Conservation (phyloP, 164 flowering plant genomes). For the Stephania cephalantha region DNA sequence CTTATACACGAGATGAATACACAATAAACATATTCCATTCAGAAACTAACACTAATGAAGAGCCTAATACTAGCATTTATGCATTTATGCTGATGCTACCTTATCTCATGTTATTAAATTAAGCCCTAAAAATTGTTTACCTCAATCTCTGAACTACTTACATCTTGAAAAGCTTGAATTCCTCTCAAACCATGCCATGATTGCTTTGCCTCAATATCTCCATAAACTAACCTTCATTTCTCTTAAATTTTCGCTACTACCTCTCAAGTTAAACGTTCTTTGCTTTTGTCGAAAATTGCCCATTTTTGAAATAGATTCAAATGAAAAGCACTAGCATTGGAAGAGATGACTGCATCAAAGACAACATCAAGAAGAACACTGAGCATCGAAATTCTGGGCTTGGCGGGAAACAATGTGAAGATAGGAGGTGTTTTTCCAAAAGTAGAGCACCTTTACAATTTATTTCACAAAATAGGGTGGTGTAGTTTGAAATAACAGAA, state of each 20-base stretch:
- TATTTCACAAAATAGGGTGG: too few relatives aligned
- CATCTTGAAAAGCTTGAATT: slow-evolving; percentile 30
- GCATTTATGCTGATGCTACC: too few relatives aligned
- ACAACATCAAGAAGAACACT: slow-evolving; percentile 10
- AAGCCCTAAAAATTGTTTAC: neutral
- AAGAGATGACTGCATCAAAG: slow-evolving; percentile 5
- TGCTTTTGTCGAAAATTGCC: slow-evolving; percentile 29
- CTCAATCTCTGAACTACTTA: slow-evolving; percentile 21
- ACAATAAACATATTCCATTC: too few relatives aligned
- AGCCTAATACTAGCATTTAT: too few relatives aligned
- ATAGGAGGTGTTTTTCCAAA: too few relatives aligned
- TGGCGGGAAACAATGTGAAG: slow-evolving; percentile 23
- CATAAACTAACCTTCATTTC: slow-evolving; percentile 22
- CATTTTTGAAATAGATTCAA: slow-evolving; percentile 23
- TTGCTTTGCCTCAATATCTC: slow-evolving; percentile 26
- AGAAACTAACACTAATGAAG: too few relatives aligned
- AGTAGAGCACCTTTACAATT: too few relatives aligned
- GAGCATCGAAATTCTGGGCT: slow-evolving; percentile 22
- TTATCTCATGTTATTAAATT: too few relatives aligned
- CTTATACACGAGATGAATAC: too few relatives aligned
- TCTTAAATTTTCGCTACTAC: slow-evolving; percentile 26
- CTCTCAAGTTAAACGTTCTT: slow-evolving; percentile 33
- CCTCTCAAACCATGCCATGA: slow-evolving; percentile 34
- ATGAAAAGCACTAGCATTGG: slow-evolving; percentile 49
- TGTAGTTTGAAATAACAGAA: too few relatives aligned